Conservation (phyloP, 345 rosid genomes). For the Lumnitzera littorea region DNA sequence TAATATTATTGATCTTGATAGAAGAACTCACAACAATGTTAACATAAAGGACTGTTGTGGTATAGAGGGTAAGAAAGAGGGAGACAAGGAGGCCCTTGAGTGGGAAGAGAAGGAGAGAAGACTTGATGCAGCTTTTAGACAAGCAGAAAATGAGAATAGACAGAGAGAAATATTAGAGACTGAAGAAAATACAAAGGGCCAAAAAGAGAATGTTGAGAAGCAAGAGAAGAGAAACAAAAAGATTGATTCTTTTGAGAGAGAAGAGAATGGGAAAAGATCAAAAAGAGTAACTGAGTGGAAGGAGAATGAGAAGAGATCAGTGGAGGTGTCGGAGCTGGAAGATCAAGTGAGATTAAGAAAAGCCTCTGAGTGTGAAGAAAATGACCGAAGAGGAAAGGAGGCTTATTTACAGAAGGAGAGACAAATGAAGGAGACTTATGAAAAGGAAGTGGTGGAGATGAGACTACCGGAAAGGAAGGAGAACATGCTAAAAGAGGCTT, state of each 20-base stretch:
- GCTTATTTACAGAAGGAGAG: slow-evolving; percentile 5
- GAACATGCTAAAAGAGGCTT: slow-evolving; percentile 22
- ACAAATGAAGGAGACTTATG: slow-evolving; percentile 12
- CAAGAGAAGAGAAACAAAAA: slow-evolving; percentile 33
- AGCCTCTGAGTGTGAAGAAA: slow-evolving; percentile 14
- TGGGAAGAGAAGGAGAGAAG: slow-evolving; percentile 33
- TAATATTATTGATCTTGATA: not conserved
- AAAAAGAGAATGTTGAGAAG: slow-evolving; percentile 26
- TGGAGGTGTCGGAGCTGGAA: slow-evolving; percentile 20
- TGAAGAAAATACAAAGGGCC: slow-evolving; percentile 28
- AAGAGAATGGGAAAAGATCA: slow-evolving; percentile 13
- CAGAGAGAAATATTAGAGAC: slow-evolving; percentile 18
- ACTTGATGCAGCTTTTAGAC: slow-evolving; percentile 18
- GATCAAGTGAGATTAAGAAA: slow-evolving; percentile 21
- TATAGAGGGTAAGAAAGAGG: slow-evolving; percentile 20
- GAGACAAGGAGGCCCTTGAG: slow-evolving; percentile 25
- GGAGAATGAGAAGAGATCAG: slow-evolving; percentile 6
- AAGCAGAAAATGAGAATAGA: slow-evolving; percentile 31
- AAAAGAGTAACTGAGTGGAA: not conserved
- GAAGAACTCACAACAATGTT: slow-evolving; percentile 10
- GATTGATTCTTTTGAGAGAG: slow-evolving; percentile 32
- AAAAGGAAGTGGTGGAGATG: slow-evolving; percentile 35
- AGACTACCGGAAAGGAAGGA: slow-evolving; percentile 28
- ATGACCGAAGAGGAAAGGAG: slow-evolving; percentile 4
- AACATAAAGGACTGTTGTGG: slow-evolving; percentile 11